These are phyloP conservation scores for Fagopyrum esculentum DNA, from an alignment of 148 eudicot species.

Conservation along the genomic window DNA sequence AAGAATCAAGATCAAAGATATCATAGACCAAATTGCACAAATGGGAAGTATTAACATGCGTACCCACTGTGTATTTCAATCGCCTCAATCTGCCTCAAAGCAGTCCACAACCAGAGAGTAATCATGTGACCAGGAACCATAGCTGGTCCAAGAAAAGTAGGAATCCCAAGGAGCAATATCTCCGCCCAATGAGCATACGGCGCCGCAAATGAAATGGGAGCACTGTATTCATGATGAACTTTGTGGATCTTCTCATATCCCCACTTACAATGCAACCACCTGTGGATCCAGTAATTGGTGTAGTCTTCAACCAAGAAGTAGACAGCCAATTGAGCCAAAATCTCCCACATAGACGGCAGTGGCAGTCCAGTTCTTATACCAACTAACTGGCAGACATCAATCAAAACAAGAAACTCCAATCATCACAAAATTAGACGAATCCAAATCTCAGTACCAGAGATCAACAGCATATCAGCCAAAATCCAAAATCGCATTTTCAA, in stretches of 20 bases:
- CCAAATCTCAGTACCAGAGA: neutral
- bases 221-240: constrained; percentile 91
- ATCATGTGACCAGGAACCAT: constrained; percentile 84
- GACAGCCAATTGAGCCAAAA: constrained; percentile 52
- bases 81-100: constrained; percentile 90
- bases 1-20: constrained; percentile 9
- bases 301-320: constrained; percentile 82
- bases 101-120: constrained; percentile 91
- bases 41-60: constrained; percentile 31
- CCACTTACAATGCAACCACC: constrained; percentile 76
- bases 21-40: constrained; percentile 8
- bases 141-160: constrained; percentile 85
- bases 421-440: neutral
- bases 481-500: neutral
- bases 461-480: too few relatives aligned
- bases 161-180: constrained; percentile 80
- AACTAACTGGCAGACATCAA: constrained; percentile 39
- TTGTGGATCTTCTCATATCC: constrained; percentile 85
- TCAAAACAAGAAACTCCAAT: neutral
- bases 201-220: constrained; percentile 80
- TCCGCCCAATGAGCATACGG: constrained; percentile 95
- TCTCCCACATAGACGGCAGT: constrained; percentile 72
- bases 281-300: constrained; percentile 88
- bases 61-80: constrained; percentile 99
- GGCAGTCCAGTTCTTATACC: constrained; percentile 82